These are phyloP conservation scores for Penicillium sp. DNA, from an alignment of 2,329 filamentous ascomycete species.

Conservation along the genomic window DNA sequence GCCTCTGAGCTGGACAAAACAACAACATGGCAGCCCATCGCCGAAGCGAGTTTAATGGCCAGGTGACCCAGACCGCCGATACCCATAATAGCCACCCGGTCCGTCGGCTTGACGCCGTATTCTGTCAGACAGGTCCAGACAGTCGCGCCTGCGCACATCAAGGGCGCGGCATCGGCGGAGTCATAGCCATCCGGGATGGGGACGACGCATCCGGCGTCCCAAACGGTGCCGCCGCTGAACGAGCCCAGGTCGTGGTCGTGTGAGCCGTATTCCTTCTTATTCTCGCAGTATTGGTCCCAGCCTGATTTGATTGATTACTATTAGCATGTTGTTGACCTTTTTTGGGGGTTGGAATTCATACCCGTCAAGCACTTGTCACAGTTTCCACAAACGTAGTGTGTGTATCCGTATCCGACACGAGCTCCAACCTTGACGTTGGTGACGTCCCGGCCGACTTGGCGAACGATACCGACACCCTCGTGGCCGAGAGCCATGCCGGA, in stretches of 20 bases:
- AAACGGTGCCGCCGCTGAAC: constrained; percentile 27
- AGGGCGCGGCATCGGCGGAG: constrained; percentile 26
- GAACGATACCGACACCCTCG: constrained; percentile 48
- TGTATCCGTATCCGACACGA: constrained; percentile 32
- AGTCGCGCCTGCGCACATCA: constrained; percentile 35
- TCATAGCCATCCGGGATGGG: constrained; percentile 28
- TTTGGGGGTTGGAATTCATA: neutral
- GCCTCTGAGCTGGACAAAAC: constrained; percentile 23
- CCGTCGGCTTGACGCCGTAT: constrained; percentile 54
- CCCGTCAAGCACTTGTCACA: constrained; percentile 30
- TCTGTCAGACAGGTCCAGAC: constrained; percentile 52
- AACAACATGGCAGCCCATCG: constrained; percentile 55
- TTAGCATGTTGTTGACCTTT: neutral
- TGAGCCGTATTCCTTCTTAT: constrained; percentile 27
- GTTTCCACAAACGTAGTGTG: constrained; percentile 27
- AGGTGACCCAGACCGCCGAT: constrained; percentile 66
- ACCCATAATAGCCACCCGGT: constrained; percentile 60
- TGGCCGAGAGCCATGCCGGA: constrained; percentile 40
- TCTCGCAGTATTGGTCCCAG: constrained; percentile 29
- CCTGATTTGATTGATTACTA: constrained; percentile 7
- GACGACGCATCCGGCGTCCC: constrained; percentile 33
- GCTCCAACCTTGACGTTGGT: constrained; percentile 41
- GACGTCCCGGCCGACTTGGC: constrained; percentile 41
- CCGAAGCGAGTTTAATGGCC: constrained; percentile 59
- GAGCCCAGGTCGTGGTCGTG: constrained; percentile 29